Evolutionary conservation across 495 filamentous ascomycete genomes (phyloP), one percentile per base, ranked within the genome.

Genomic region (Chaetomium fimeti): DNA sequence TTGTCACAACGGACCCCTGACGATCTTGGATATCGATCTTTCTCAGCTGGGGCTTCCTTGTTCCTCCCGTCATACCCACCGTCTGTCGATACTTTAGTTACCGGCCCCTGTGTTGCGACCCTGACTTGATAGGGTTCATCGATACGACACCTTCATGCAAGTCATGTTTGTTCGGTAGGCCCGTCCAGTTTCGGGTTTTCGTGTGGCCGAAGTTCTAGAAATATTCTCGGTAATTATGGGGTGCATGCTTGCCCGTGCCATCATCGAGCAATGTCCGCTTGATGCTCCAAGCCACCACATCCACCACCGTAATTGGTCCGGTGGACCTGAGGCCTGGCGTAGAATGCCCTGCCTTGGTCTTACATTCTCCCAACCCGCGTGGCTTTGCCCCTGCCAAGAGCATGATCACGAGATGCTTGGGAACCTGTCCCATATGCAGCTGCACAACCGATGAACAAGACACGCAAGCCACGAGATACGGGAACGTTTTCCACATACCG

Each of bases 381-480:
- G 16, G 16, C n/a, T 20, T n/a, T 36, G 4, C 55, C 36, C 55
- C 55, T 43, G 55, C 55, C 55, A 57, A 57, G 36, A 27, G 3
- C 0, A 9, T 13, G 32, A 43, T 43, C 38, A 43, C 55, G 36
- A 43, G 55, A 42, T 36, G 8, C 20, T 25, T 57, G 36, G 36
- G 1, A 22, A 27, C 32, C 22, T 43, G 32, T 6, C 29, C 8
- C n/a, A 9, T 15, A 32, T 56, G 53, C 53, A 56, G 32, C 18
- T 4, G n/a, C 29, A 29, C 6, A 38, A 20, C 28, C 18, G 18
- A 15, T 32, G 29, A 36, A 24, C 29, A 15, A 22, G 29, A 5
- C n/a, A 20, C 18, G 22, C 29, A 22, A 8, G 5, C 38, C 1
- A n/a, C 29, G n/a, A 32, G 13, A 56, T 24, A 11, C 15, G 18